Evolutionary conservation across 371 early-diverging fungal genomes (phyloP).

Genomic region (Mortierella sp.): DNA sequence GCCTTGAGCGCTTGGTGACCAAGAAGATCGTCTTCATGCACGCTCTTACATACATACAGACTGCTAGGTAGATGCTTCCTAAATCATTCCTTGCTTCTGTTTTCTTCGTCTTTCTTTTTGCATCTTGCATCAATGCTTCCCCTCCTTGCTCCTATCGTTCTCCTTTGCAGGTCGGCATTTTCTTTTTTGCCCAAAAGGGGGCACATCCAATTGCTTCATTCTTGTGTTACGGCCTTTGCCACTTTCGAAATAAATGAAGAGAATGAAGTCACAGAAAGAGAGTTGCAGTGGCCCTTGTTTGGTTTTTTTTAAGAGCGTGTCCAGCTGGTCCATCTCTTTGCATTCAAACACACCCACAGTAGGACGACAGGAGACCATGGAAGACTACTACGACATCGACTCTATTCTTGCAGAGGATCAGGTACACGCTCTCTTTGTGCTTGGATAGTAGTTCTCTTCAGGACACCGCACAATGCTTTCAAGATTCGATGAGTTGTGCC

Average conservation of each 20-base stretch:
- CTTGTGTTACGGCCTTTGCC: conserved; percentile 3
- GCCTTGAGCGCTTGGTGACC: conserved; percentile 10
- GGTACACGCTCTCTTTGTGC: conserved; percentile 36
- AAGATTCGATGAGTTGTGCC: neutral
- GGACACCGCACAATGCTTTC: neutral
- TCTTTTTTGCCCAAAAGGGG: neutral
- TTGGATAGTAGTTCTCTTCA: too few species aligned
- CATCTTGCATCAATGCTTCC: neutral
- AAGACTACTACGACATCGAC: conserved; percentile 69
- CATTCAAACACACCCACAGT: neutral
- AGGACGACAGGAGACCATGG: conserved; percentile 32
- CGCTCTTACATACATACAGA: neutral
- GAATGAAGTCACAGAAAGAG: neutral
- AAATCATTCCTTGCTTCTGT: neutral
- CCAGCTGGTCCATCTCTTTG: neutral
- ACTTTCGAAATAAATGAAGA: neutral
- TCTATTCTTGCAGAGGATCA: conserved; percentile 70
- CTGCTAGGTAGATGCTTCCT: neutral
- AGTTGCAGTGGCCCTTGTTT: neutral
- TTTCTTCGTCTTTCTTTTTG: neutral
- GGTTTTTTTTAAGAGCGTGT: neutral
- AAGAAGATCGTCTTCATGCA: neutral
- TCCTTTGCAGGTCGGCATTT: too few species aligned
- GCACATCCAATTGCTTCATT: neutral
- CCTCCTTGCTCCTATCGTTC: neutral